Evolutionary conservation across 2,329 filamentous ascomycete species (phyloP).

Genomic region (Cryphonectria nitschkei): DNA sequence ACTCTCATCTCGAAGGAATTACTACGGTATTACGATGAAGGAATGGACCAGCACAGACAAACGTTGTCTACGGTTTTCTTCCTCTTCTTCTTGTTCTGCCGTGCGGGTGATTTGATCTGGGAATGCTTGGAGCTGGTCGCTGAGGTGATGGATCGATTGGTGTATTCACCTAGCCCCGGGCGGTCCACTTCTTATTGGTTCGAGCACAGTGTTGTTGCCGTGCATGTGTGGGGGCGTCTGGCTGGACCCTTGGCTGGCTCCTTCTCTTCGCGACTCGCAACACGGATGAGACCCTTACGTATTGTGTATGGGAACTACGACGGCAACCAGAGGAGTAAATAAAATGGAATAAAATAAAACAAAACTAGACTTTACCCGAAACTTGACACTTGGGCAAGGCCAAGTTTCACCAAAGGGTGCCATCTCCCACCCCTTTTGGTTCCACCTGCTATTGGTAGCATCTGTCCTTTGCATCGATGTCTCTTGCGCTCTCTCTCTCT

Average conservation of each 20-base stretch:
- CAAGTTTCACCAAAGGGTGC: conserved; percentile 6
- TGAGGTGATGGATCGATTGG: neutral
- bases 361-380: conserved; percentile 6
- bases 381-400: conserved; percentile 11
- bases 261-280: too few relatives aligned
- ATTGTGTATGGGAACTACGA: neutral
- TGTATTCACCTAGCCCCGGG: too few relatives aligned
- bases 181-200: too few relatives aligned
- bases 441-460: neutral
- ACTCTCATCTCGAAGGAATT: neutral
- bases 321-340: neutral
- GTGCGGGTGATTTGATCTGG: too few relatives aligned
- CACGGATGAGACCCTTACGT: neutral
- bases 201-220: neutral
- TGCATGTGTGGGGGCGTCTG: neutral
- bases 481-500: neutral
- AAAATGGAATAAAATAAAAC: neutral
- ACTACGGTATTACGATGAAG: neutral
- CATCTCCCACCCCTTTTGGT: neutral
- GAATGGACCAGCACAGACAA: too few relatives aligned
- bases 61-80: too few relatives aligned
- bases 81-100: too few relatives aligned
- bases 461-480: neutral
- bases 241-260: too few relatives aligned
- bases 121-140: neutral